phyloP scores from a whole-genome alignment of 2,329 filamentous ascomycete species.

The Cladobotryum protrusum region DNA sequence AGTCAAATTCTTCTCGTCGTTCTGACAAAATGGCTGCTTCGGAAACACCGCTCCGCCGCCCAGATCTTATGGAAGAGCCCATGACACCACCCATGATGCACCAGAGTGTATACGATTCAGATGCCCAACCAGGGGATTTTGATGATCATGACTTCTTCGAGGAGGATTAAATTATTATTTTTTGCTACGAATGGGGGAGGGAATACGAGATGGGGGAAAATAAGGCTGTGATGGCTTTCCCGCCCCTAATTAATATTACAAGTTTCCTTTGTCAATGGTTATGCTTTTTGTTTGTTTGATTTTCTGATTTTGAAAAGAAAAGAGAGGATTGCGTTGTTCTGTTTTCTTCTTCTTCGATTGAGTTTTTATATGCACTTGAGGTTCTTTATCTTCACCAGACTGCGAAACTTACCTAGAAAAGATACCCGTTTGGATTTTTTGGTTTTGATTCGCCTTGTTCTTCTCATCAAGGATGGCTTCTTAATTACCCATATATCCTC shows the following conservation, averaged over 20 bases:
- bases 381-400: constrained; percentile 18
- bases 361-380: neutral
- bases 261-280: constrained; percentile 2
- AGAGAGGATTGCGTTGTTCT: neutral
- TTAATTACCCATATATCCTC: neutral
- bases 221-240: too few relatives aligned
- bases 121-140: constrained; percentile 54
- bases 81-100: constrained; percentile 59
- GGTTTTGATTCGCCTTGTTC: constrained; percentile 18
- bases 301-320: constrained; percentile 2
- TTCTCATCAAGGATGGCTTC: neutral
- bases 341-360: neutral
- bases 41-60: constrained; percentile 39
- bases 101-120: constrained; percentile 52
- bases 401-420: constrained; percentile 30
- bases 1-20: constrained; percentile 29
- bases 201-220: neutral
- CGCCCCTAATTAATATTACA: too few relatives aligned
- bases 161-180: constrained; percentile 28
- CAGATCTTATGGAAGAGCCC: constrained; percentile 34
- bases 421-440: constrained; percentile 36
- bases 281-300: neutral
- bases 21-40: constrained; percentile 34
- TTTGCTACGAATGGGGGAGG: neutral
- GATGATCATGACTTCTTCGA: constrained; percentile 56